Evolutionary conservation across 352 stramenopile genomes (phyloP), one percentile per base, ranked within the genome.

Genomic region (Peronospora destructor): DNA sequence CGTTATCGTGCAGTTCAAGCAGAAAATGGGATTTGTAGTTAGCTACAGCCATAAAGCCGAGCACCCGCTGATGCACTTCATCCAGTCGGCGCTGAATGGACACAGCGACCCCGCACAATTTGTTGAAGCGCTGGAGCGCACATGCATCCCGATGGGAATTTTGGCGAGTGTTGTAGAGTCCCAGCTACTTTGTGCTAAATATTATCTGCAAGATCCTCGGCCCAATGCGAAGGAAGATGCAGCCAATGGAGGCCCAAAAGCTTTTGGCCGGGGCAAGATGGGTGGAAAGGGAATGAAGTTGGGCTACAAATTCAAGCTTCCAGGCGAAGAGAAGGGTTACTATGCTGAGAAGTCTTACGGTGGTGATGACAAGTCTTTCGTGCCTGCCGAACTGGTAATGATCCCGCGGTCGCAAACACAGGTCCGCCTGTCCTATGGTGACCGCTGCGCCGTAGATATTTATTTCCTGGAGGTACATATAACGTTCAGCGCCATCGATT

Each of bases 361-460:
- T 40, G 76, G 78, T 37, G 81, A 92, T 50, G 81, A 92, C 66
- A 90, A 90, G 53, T 86, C 81, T 23, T 92, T 92, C 37, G 79
- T 93, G 23, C 69, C 80, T 45, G 82, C 77, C 7, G 82, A 93
- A 47, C 56, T 93, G 12, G 74, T 90, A 46, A 67, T 93, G 45
- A 93, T 93, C 49, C 82, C 82, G 36, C 76, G 82, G 42, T 91
- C 82, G 38, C 82, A 93, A 59, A 89, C 78, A 25, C 79, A 91
- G 49, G 75, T 93, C 54, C 79, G 80, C 41, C 55, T 93, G 45
- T 85, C 76, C 30, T 93, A 93, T 60, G 80, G 71, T 44, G 78
- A 93, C 51, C 79, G 82, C 19, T 91, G 76, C 61, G 82, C 77
- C 45, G 80, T 93, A 66, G 82, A 93, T 87, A 87, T 93, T 85